phyloP scores from a whole-genome alignment of 805 yeast species.

The Ogataea nitratoaversa region DNA sequence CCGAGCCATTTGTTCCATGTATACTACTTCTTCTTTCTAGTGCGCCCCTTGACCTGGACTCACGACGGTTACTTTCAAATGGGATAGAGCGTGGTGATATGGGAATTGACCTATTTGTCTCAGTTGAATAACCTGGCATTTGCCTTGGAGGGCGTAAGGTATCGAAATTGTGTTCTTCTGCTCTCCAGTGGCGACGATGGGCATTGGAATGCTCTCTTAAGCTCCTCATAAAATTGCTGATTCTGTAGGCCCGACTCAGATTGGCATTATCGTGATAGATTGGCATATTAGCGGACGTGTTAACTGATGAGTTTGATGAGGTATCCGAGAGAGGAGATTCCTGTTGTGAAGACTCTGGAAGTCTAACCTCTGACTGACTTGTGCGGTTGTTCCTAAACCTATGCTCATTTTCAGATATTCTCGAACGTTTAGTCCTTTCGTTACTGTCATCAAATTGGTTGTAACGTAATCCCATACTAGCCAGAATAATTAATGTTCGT shows the following conservation, averaged over 20 bases:
- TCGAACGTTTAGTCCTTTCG: constrained; percentile 1
- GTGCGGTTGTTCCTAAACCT: neutral
- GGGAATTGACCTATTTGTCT: neutral
- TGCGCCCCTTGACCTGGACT: constrained; percentile 3
- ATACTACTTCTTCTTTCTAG: constrained; percentile 8
- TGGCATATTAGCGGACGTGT: neutral
- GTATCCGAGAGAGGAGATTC: too few relatives aligned
- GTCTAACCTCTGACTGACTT: too few relatives aligned
- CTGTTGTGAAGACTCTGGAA: too few relatives aligned
- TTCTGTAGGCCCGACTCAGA: neutral
- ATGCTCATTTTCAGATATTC: constrained; percentile 1
- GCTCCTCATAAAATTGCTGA: neutral
- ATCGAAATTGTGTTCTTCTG: neutral
- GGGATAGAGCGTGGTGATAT: neutral
- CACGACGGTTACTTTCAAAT: neutral
- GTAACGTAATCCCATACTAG: constrained; percentile 2
- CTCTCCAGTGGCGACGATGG: neutral
- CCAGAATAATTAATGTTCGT: too few relatives aligned
- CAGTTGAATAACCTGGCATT: neutral
- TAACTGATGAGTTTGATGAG: too few relatives aligned
- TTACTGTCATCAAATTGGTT: neutral
- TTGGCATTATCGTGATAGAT: neutral
- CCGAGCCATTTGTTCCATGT: constrained; percentile 1
- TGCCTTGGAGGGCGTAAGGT: neutral
- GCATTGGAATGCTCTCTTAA: neutral